These are phyloP conservation scores for Novakomyces olei DNA, from an alignment of 805 yeast genomes.

Conservation along the genomic window DNA sequence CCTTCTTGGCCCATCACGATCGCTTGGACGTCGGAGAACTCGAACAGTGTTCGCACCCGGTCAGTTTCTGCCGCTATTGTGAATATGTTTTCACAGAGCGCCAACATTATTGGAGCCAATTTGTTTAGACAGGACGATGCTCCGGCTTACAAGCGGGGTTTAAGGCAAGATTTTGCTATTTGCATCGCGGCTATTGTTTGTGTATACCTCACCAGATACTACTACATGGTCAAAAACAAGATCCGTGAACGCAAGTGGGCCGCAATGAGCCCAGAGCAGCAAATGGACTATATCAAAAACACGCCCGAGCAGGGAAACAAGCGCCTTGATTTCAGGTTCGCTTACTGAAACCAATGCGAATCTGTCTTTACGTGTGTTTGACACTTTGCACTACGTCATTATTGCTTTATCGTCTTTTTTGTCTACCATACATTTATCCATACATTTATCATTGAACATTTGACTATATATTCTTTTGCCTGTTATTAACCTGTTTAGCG, in stretches of 20 bases:
- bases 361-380: too few species aligned
- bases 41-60: conserved; percentile 36
- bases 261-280: conserved; percentile 26
- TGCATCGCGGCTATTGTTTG: conserved; percentile 3
- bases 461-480: too few species aligned
- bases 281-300: conserved; percentile 21
- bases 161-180: conserved; percentile 17
- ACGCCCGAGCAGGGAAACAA: conserved; percentile 31
- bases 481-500: too few species aligned
- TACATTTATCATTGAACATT: too few species aligned
- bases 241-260: conserved; percentile 29
- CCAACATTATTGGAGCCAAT: conserved; percentile 32
- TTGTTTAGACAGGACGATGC: conserved; percentile 34
- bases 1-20: conserved; percentile 31
- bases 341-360: too few species aligned
- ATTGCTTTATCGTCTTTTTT: too few species aligned
- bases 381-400: too few species aligned
- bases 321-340: conserved; percentile 30
- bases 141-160: conserved; percentile 38
- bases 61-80: conserved; percentile 44
- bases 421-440: too few species aligned
- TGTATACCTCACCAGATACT: neutral
- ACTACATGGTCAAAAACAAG: conserved; percentile 2
- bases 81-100: conserved; percentile 33
- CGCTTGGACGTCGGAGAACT: conserved; percentile 37